Conservation (phyloP, 305 asterid species). For the Ilex paraguariensis region DNA sequence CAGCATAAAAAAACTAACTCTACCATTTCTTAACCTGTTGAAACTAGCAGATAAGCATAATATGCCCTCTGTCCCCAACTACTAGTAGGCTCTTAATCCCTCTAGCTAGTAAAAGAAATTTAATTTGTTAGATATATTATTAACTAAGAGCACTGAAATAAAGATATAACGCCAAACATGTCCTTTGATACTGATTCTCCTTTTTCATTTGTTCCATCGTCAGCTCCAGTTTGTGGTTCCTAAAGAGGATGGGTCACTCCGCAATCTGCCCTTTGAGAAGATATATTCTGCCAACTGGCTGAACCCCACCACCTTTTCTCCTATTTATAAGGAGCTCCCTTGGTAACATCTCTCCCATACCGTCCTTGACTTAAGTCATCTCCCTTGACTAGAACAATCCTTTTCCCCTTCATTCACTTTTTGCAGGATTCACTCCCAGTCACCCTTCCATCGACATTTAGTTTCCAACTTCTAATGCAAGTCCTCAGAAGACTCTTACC, state of each 20-base stretch:
- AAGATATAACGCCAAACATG: conserved; percentile 16
- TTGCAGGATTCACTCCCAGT: conserved; percentile 8
- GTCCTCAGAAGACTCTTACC: not conserved
- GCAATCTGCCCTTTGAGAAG: conserved; percentile 32
- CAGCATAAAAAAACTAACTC: no score
- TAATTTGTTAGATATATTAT: not conserved
- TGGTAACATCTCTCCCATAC: conserved; percentile 8
- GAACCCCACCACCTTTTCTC: conserved; percentile 34
- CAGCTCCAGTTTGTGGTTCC: conserved; percentile 34
- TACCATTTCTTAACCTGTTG: no score
- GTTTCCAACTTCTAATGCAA: no score
- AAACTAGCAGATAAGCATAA: no score
- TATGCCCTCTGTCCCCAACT: no score
- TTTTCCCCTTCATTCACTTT: conserved; percentile 6
- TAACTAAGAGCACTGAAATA: conserved; percentile 14
- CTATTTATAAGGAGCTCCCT: conserved; percentile 33
- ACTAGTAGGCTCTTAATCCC: no score
- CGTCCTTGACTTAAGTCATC: conserved; percentile 14
- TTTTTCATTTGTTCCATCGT: not conserved
- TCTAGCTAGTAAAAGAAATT: no score
- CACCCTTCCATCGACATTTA: no score
- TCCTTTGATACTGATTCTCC: conserved; percentile 25
- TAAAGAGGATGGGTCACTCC: conserved; percentile 45
- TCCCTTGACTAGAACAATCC: not conserved
- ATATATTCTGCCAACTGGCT: conserved; percentile 43